These are phyloP conservation scores for Pestalotiopsis sp. DNA, from an alignment of 2,329 filamentous ascomycete species.

Conservation along the genomic window DNA sequence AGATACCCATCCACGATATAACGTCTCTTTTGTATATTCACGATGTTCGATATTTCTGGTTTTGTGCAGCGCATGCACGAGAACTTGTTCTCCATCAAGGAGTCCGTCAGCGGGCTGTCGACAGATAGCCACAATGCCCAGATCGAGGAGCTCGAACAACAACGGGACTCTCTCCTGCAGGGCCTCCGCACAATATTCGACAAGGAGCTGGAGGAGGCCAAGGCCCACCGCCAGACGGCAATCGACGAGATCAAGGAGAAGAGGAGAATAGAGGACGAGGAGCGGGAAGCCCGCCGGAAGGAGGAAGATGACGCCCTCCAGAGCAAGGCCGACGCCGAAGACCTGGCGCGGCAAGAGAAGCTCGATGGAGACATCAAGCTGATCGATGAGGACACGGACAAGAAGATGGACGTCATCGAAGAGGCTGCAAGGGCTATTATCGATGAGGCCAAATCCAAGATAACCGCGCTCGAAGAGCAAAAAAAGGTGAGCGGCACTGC, in stretches of 20 bases:
- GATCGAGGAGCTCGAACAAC: slow-evolving; percentile 42
- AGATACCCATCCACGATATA: slow-evolving; percentile 1
- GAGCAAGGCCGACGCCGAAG: slow-evolving; percentile 29
- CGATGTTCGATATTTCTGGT: slow-evolving; percentile 36
- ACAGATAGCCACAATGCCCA: slow-evolving; percentile 34
- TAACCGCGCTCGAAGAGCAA: slow-evolving; percentile 36
- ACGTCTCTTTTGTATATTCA: background rate
- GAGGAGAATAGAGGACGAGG: slow-evolving; percentile 44
- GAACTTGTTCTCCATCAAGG: slow-evolving; percentile 41
- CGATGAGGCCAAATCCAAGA: slow-evolving; percentile 33
- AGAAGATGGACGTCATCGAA: slow-evolving; percentile 36
- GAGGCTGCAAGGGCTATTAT: slow-evolving; percentile 30
- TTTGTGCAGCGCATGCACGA: slow-evolving; percentile 46
- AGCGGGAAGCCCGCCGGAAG: slow-evolving; percentile 36
- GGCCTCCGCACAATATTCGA: slow-evolving; percentile 33
- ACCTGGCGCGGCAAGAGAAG: slow-evolving; percentile 31
- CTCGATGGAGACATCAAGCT: slow-evolving; percentile 30
- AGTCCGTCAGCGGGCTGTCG: slow-evolving; percentile 37
- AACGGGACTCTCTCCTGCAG: slow-evolving; percentile 36
- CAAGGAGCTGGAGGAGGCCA: slow-evolving; percentile 31
- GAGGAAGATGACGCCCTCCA: slow-evolving; percentile 39
- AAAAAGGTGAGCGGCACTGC: slow-evolving; percentile 28
- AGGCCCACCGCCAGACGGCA: slow-evolving; percentile 30
- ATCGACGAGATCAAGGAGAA: slow-evolving; percentile 36
- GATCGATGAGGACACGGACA: slow-evolving; percentile 38